A percentile compares a stretch with the other conserved stretches of the same genome.
phyloP scores from a whole-genome alignment of 1,139 yeast genomes.

The Sugiyamaella pinicola region DNA sequence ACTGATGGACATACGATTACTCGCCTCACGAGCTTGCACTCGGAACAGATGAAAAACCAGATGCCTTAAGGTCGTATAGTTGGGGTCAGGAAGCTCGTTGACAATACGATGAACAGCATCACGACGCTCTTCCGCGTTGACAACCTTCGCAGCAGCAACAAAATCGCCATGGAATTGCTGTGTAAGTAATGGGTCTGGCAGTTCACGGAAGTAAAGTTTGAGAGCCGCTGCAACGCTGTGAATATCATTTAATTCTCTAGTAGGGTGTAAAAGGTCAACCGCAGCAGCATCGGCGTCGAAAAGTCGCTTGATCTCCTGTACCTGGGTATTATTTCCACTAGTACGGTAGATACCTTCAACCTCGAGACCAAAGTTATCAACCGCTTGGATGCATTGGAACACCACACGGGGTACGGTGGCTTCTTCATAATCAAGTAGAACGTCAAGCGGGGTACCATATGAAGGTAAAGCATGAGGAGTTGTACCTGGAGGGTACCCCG shows the following conservation, averaged over 20 bases:
- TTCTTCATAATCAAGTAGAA: constrained; percentile 75
- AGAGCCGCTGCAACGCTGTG: constrained; percentile 71
- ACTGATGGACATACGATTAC: constrained; percentile 78
- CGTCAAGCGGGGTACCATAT: constrained; percentile 80
- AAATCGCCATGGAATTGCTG: constrained; percentile 71
- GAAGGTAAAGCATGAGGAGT: constrained; percentile 46
- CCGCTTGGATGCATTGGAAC: constrained; percentile 80
- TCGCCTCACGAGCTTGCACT: constrained; percentile 62
- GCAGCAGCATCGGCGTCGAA: constrained; percentile 81
- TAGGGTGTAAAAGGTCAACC: constrained; percentile 55
- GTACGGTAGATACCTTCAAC: constrained; percentile 89
- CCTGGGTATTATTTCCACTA: constrained; percentile 74
- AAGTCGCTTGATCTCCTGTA: constrained; percentile 68
- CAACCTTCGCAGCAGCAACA: constrained; percentile 74
- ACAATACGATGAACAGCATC: constrained; percentile 85
- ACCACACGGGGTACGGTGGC: constrained; percentile 93
- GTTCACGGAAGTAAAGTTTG: constrained; percentile 73
- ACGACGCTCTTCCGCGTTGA: constrained; percentile 56
- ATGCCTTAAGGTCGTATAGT: constrained; percentile 86
- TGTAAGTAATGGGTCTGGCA: constrained; percentile 81
- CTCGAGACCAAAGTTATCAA: constrained; percentile 80
- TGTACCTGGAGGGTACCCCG: constrained; percentile 32
- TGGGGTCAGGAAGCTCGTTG: constrained; percentile 89
- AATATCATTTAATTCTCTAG: constrained; percentile 49
- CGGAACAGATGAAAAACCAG: constrained; percentile 81